phyloP scores from a whole-genome alignment of 2,329 filamentous ascomycete genomes.

The Hirsutella rhossiliensis region DNA sequence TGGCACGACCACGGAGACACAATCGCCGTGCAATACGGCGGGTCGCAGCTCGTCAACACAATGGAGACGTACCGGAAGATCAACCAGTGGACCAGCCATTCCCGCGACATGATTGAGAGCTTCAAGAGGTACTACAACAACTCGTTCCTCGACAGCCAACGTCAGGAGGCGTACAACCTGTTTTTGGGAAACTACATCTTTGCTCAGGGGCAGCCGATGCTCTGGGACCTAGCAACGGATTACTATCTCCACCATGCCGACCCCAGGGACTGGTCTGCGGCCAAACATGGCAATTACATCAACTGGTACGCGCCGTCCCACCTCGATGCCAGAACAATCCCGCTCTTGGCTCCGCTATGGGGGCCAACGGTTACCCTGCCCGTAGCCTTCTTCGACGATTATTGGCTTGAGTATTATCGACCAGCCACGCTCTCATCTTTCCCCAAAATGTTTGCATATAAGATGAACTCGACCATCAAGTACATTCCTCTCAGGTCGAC shows the following conservation, averaged over 20 bases:
- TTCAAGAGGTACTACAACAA: slow-evolving; percentile 99
- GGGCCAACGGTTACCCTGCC: slow-evolving; percentile 27
- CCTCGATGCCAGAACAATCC: slow-evolving; percentile 49
- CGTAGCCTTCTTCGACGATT: slow-evolving; percentile 68
- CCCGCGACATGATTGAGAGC: slow-evolving; percentile 96
- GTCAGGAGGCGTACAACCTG: slow-evolving; percentile 94
- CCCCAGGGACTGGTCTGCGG: slow-evolving; percentile 60
- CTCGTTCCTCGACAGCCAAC: slow-evolving; percentile 92
- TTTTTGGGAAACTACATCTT: slow-evolving; percentile 96
- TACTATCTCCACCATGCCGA: slow-evolving; percentile 91
- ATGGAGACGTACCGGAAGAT: slow-evolving; percentile 99
- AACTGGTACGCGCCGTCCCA: slow-evolving; percentile 73
- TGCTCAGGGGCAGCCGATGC: slow-evolving; percentile 75
- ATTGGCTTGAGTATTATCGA: slow-evolving; percentile 95
- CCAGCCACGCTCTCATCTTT: slow-evolving; percentile 81
- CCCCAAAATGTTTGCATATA: slow-evolving; percentile 82
- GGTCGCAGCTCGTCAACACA: slow-evolving; percentile 94
- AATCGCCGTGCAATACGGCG: slow-evolving; percentile 94
- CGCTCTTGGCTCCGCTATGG: slow-evolving; percentile 29
- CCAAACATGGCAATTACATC: slow-evolving; percentile 60
- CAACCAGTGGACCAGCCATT: slow-evolving; percentile 97
- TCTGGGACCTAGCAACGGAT: slow-evolving; percentile 91
- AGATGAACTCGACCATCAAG: slow-evolving; percentile 79
- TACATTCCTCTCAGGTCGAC: slow-evolving; percentile 68
- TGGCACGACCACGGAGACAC: slow-evolving; percentile 97